Percentiles rank a stretch among this genome's conserved stretches.
phyloP scores from a whole-genome alignment of 2,329 filamentous ascomycete species.

The Cercospora sp. region DNA sequence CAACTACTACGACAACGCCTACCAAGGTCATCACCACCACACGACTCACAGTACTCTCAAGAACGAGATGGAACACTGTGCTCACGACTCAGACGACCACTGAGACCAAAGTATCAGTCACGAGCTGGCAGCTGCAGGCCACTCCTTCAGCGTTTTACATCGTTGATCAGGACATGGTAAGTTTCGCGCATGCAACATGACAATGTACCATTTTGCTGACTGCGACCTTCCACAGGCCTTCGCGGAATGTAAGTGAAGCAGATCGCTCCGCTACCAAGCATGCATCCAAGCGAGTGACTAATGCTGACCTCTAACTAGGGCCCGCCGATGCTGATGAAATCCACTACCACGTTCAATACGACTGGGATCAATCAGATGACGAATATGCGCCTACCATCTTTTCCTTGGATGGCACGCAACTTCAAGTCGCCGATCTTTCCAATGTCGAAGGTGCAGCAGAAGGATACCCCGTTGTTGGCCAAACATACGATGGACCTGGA shows the following conservation, averaged over 20 bases:
- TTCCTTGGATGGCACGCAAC: background rate
- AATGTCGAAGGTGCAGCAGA: background rate
- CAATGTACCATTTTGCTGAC: background rate
- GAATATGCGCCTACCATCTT: background rate
- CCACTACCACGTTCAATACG: slow-evolving; percentile 1
- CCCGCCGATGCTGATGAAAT: background rate
- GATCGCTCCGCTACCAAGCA: background rate
- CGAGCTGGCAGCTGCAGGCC: background rate
- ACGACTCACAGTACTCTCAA: background rate
- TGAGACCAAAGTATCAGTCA: background rate
- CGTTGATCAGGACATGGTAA: background rate
- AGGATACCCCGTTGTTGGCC: background rate
- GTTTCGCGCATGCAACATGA: background rate
- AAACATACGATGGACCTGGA: background rate
- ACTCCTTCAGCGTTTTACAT: background rate
- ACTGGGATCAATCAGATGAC: slow-evolving; percentile 2
- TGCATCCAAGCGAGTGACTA: background rate
- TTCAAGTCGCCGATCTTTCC: background rate
- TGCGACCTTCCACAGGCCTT: background rate
- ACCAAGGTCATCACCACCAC: background rate
- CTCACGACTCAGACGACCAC: background rate
- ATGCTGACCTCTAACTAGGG: background rate
- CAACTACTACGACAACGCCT: background rate
- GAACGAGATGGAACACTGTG: background rate
- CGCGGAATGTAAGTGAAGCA: background rate